These are phyloP conservation scores for Fomitopsis betulina DNA, from an alignment of 1,284 basidiomycete genomes.

Conservation along the genomic window DNA sequence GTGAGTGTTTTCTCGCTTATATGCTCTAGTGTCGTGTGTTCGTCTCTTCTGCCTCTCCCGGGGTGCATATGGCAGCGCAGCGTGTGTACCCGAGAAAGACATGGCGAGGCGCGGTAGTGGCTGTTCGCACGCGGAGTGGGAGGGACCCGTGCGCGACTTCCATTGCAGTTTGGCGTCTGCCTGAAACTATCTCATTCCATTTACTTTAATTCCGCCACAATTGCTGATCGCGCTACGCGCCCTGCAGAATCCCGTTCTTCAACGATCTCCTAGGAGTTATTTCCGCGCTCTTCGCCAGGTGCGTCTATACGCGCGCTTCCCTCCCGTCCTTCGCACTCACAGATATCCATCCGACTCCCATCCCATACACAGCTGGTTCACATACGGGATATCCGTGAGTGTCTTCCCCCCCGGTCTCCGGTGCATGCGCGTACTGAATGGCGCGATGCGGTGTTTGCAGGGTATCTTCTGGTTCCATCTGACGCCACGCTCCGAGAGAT, in stretches of 20 bases:
- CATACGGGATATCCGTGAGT: conserved; percentile 27
- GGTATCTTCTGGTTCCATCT: conserved; percentile 30
- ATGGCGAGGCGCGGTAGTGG: background rate
- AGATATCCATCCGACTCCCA: background rate
- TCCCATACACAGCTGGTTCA: conserved; percentile 24
- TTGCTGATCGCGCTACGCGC: background rate
- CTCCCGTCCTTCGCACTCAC: background rate
- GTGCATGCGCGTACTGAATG: background rate
- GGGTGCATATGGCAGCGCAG: background rate
- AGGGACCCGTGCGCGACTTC: background rate
- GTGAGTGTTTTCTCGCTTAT: conserved; percentile 15
- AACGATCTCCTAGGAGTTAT: conserved; percentile 30
- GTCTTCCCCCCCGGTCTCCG: background rate
- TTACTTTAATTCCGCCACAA: background rate
- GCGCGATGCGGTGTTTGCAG: conserved; percentile 5
- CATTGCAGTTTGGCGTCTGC: background rate
- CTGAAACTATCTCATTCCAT: background rate
- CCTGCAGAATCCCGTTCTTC: conserved; percentile 28
- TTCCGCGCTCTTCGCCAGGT: conserved; percentile 27
- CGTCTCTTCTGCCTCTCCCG: background rate
- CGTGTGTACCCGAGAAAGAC: background rate
- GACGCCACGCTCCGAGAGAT: conserved; percentile 19
- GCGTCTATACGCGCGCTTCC: background rate
- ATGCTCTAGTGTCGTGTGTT: background rate
- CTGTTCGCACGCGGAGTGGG: background rate